Percentiles rank a stretch among this genome's conserved stretches.
These are phyloP conservation scores for Pterocarpus santalinus DNA, from an alignment of 306 rosid species.

Conservation along the genomic window DNA sequence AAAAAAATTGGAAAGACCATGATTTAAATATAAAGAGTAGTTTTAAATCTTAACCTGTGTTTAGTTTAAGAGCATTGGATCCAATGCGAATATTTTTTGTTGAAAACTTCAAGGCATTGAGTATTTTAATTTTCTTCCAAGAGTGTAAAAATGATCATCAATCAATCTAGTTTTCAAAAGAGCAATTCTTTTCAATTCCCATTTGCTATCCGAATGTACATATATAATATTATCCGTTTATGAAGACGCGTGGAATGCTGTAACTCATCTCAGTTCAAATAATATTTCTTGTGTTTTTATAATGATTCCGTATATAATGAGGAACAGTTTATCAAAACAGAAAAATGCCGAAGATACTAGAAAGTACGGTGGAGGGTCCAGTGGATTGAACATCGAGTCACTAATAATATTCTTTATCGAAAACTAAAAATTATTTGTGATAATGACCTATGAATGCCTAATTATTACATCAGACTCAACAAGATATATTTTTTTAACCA, in stretches of 20 bases:
- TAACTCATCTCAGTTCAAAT: background rate
- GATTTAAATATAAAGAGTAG: background rate
- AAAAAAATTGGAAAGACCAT: background rate
- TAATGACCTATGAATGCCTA: slow-evolving; percentile 6
- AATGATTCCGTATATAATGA: background rate
- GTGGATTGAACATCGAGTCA: slow-evolving; percentile 1
- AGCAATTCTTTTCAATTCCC: background rate
- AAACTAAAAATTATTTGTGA: slow-evolving; percentile 14
- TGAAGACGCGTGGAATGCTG: background rate
- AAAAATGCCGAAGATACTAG: slow-evolving; percentile 4
- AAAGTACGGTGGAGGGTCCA: slow-evolving; percentile 9
- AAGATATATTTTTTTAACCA: too few relatives aligned
- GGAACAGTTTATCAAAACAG: background rate
- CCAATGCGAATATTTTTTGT: background rate
- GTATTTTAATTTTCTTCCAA: background rate
- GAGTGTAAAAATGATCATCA: background rate
- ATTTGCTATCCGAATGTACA: background rate
- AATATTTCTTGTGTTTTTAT: background rate
- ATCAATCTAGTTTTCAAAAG: background rate
- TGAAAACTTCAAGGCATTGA: background rate
- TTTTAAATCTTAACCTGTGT: background rate
- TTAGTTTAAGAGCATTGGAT: background rate
- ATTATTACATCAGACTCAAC: slow-evolving; percentile 9
- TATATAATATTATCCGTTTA: slow-evolving; percentile 17
- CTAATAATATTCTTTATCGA: background rate